These are phyloP conservation scores for Bothriochloa decipiens DNA, from an alignment of 176 grass and related monocot species.

Conservation along the genomic window DNA sequence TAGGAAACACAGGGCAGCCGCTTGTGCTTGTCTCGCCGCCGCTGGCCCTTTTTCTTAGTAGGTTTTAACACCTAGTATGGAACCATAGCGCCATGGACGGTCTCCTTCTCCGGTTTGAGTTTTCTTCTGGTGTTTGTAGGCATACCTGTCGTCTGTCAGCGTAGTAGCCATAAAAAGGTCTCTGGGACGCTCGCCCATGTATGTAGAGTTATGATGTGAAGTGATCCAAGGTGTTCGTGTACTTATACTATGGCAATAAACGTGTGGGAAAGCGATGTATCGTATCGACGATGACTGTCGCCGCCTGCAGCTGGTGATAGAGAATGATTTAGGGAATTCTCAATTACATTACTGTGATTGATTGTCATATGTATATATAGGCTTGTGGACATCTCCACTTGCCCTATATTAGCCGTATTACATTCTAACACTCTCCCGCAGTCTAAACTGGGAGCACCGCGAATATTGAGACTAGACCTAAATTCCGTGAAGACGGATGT, in stretches of 20 bases:
- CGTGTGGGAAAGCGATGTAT: conserved; percentile 36
- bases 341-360: no score
- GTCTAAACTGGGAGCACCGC: no score
- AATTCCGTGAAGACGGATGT: no score
- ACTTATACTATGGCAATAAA: conserved; percentile 51
- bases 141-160: conserved; percentile 18
- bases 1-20: conserved; percentile 13
- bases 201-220: conserved; percentile 56
- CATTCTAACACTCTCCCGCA: no score
- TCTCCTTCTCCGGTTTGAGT: conserved; percentile 8
- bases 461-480: no score
- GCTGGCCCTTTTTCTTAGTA: conserved; percentile 8
- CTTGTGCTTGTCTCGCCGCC: background rate
- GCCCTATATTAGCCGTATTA: no score
- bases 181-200: conserved; percentile 43
- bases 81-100: background rate
- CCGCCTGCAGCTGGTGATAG: background rate
- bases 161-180: conserved; percentile 16
- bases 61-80: conserved; percentile 23
- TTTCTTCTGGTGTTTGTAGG: background rate
- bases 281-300: conserved; percentile 11
- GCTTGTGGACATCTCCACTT: no score
- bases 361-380: no score
- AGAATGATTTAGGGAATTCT: background rate
- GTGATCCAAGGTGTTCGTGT: conserved; percentile 37